Conservation (phyloP, 1,284 basidiomycete species). For the Leccinum huronense region DNA sequence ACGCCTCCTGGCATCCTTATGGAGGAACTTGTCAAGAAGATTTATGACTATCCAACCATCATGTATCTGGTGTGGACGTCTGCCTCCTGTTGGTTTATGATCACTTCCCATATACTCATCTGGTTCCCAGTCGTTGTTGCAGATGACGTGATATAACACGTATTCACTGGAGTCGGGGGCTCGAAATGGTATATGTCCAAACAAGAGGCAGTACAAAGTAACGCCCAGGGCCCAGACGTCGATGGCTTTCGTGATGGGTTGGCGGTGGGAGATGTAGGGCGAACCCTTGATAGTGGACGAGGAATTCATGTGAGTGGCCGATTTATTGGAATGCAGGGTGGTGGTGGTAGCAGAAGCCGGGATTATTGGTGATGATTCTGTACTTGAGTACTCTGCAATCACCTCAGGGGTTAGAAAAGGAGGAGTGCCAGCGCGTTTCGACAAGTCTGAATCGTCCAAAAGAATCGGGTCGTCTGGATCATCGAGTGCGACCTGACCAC, state of each 20-base stretch:
- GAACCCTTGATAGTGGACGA: constrained; percentile 33
- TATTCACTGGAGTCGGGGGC: constrained; percentile 63
- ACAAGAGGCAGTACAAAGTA: constrained; percentile 93
- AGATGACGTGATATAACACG: constrained; percentile 82
- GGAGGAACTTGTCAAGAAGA: constrained; percentile 73
- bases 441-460: constrained; percentile 84
- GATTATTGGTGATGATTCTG: constrained; percentile 30
- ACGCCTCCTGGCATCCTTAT: constrained; percentile 79
- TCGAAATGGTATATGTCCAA: constrained; percentile 76
- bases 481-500: constrained; percentile 37
- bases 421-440: constrained; percentile 92
- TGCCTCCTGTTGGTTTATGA: constrained; percentile 58
- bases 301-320: constrained; percentile 33
- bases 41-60: constrained; percentile 66
- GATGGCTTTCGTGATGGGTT: constrained; percentile 89
- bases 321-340: constrained; percentile 32
- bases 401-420: constrained; percentile 98
- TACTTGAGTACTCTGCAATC: constrained; percentile 59
- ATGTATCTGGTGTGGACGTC: constrained; percentile 43
- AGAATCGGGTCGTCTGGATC: constrained; percentile 59
- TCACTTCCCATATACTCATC: constrained; percentile 78
- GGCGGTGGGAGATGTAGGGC: constrained; percentile 42
- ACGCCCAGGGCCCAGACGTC: constrained; percentile 99
- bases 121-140: constrained; percentile 74
- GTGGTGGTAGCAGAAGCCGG: constrained; percentile 35